Evolutionary conservation across 805 yeast genomes (phyloP).

Genomic region (Wickerhamiella vanderwaltii): DNA sequence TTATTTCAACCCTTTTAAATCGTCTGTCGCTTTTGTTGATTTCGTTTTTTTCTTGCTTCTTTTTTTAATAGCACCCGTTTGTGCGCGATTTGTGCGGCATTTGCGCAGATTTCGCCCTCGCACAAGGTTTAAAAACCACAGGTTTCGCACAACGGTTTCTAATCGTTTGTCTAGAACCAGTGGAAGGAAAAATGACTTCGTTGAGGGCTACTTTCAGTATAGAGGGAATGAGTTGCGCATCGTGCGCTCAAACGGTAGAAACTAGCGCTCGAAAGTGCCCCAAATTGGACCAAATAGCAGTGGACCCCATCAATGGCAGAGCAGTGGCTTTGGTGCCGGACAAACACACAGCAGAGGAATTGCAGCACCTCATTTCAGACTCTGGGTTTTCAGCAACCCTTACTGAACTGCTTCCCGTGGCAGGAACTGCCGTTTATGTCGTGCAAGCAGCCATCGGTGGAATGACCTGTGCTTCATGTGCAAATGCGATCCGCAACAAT

Average conservation of each 20-base stretch:
- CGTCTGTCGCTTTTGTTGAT: too few species aligned
- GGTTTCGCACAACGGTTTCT: too few species aligned
- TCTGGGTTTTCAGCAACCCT: constrained; percentile 40
- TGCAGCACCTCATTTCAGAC: constrained; percentile 38
- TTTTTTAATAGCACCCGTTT: too few species aligned
- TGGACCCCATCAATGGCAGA: constrained; percentile 40
- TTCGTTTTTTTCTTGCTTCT: too few species aligned
- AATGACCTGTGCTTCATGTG: constrained; percentile 51
- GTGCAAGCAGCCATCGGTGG: constrained; percentile 58
- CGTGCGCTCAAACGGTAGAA: constrained; percentile 43
- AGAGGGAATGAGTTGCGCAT: constrained; percentile 59
- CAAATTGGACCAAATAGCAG: constrained; percentile 32
- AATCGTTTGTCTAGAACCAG: too few species aligned
- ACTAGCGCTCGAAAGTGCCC: constrained; percentile 29
- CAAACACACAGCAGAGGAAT: constrained; percentile 37
- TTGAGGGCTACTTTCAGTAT: constrained; percentile 44
- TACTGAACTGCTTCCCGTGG: constrained; percentile 48
- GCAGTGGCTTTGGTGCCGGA: constrained; percentile 44
- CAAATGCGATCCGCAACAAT: constrained; percentile 43
- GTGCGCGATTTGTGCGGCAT: too few species aligned
- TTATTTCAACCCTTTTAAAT: too few species aligned
- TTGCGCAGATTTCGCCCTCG: too few species aligned
- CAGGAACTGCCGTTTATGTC: constrained; percentile 33
- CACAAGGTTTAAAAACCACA: too few species aligned
- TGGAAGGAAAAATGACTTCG: constrained; percentile 11